A percentile compares a stretch with the other conserved stretches of the same genome.
phyloP scores from a whole-genome alignment of 2,329 filamentous ascomycete genomes.

The Ceratocystis diversiconidia region DNA sequence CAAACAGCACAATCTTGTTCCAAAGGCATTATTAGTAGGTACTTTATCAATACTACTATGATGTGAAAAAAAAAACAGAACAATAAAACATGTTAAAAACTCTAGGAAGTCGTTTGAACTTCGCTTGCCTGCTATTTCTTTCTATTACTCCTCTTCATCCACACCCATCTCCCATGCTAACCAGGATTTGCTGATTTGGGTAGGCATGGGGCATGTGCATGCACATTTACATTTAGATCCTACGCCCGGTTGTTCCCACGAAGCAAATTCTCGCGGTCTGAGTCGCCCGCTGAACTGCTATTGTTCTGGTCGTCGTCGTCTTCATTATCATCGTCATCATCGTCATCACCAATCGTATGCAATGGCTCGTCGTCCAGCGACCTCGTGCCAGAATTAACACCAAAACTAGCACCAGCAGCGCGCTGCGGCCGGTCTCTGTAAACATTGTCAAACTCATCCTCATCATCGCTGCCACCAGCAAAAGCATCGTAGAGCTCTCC shows the following conservation, averaged over 20 bases:
- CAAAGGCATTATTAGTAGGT: not conserved
- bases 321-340: constrained; percentile 20
- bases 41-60: not conserved
- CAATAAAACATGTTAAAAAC: not conserved
- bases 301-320: constrained; percentile 29
- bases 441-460: constrained; percentile 28
- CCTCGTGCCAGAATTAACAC: not conserved
- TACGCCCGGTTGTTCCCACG: not conserved
- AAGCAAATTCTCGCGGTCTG: constrained; percentile 24
- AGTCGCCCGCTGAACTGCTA: constrained; percentile 29
- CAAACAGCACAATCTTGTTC: not conserved
- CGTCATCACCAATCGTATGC: constrained; percentile 20
- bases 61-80: not conserved
- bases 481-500: constrained; percentile 97
- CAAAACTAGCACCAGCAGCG: not conserved
- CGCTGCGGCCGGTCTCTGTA: constrained; percentile 27
- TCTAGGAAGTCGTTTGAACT: not conserved
- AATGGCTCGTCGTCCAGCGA: constrained; percentile 10
- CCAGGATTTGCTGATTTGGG: not conserved
- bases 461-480: constrained; percentile 70
- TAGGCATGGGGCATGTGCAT: not conserved
- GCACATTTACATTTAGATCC: not conserved
- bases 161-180: not conserved
- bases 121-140: not conserved
- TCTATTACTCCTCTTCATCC: not conserved